Evolutionary conservation across 2,329 filamentous ascomycete species (phyloP), one percentile per base, ranked within the genome.

Genomic region (Dactylellina parvicollis): DNA sequence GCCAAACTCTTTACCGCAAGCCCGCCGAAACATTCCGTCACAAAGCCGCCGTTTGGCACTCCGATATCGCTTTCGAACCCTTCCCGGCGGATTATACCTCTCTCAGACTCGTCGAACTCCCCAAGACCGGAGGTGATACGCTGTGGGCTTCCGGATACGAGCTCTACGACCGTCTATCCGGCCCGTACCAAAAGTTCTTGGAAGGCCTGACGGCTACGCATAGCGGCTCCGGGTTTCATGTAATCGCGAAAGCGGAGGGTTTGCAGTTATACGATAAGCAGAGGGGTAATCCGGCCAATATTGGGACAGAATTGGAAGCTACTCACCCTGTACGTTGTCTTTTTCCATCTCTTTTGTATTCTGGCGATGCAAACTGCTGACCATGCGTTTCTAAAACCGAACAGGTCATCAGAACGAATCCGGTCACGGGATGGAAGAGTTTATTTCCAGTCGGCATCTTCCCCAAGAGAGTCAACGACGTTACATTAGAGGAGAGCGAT

Each of bases 61-160:
- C 84, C 0, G 88, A 90, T 74, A 89, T 90, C 75, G 84, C 85
- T 0, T 90, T 89, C 70, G 88, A 90, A 80, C 85, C 84, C 0
- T 81, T 86, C 2, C 88, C 89, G 0, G 84, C 84, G 5, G 88
- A 90, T 78, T 90, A 90, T 76, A 84, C 87, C 0, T 82, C 85
- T 0, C 81, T 90, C n/a, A 83, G 86, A 28, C 80, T 89, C 1
- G 84, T 83, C 2, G 80, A 86, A 54, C 79, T 89, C 0, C 87
- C 87, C 0, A 81, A 82, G 46, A 86, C 84, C 0, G 86, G 86
- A 4, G 84, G 86, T 40, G 86, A 88, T 78, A 89, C 88, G 0
- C 83, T 90, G 4, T 90, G 88, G 87, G 88, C 88, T 0, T 88
- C 71, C 9, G 87, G 87, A 0, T 89, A 89, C 77, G 87, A 90